Percentiles rank a stretch among this genome's conserved stretches.
Conservation (phyloP, 495 filamentous ascomycete genomes). For the Penicillium parvum region DNA sequence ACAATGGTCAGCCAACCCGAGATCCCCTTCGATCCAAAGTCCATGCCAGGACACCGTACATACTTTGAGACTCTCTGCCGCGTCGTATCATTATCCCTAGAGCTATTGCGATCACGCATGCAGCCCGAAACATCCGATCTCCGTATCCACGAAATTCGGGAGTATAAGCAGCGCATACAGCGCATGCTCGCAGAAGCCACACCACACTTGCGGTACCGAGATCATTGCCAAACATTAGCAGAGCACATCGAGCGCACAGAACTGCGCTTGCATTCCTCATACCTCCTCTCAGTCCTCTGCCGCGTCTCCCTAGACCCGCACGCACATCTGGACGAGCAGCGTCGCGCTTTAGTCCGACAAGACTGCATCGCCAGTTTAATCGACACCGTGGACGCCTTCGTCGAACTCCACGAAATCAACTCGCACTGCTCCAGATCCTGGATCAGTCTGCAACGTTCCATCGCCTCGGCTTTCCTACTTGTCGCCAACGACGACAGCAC, state of each 20-base stretch:
- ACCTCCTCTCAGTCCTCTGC: slow-evolving; percentile 55
- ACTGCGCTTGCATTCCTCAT: slow-evolving; percentile 54
- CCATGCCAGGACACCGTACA: slow-evolving; percentile 43
- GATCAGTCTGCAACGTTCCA: slow-evolving; percentile 45
- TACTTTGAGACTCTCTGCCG: slow-evolving; percentile 55
- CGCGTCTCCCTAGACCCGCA: slow-evolving; percentile 51
- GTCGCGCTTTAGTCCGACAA: slow-evolving; percentile 37
- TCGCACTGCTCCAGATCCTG: slow-evolving; percentile 42
- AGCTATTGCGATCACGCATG: slow-evolving; percentile 52
- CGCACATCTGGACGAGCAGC: slow-evolving; percentile 27
- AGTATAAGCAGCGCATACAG: slow-evolving; percentile 48
- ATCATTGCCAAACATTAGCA: slow-evolving; percentile 42
- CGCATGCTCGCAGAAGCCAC: slow-evolving; percentile 47
- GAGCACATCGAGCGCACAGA: slow-evolving; percentile 55
- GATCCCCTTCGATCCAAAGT: slow-evolving; percentile 45
- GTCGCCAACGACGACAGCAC: slow-evolving; percentile 39
- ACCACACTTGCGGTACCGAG: slow-evolving; percentile 47
- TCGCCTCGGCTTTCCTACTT: slow-evolving; percentile 45
- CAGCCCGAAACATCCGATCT: slow-evolving; percentile 35
- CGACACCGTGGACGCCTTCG: slow-evolving; percentile 41
- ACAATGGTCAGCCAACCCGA: slow-evolving; percentile 50
- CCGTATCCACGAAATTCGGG: slow-evolving; percentile 44
- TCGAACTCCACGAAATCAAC: slow-evolving; percentile 42
- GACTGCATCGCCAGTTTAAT: slow-evolving; percentile 41
- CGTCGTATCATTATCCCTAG: slow-evolving; percentile 49